phyloP scores from a whole-genome alignment of 2,329 filamentous ascomycete species.

The Aaosphaeria pasadenensis region DNA sequence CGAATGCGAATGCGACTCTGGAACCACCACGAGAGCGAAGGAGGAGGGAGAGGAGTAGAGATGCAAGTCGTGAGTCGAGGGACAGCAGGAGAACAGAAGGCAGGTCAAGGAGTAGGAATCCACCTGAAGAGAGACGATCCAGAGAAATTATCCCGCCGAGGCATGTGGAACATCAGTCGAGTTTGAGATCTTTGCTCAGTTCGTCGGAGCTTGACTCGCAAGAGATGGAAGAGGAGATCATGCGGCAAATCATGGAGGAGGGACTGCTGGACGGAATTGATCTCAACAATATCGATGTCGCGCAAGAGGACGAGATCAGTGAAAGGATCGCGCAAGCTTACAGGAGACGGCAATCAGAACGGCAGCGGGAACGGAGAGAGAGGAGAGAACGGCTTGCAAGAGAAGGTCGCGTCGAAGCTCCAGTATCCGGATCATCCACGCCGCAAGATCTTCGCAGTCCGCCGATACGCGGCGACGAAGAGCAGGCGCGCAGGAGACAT shows the following conservation, averaged over 20 bases:
- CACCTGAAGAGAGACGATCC: conserved; percentile 14
- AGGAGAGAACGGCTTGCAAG: conserved; percentile 31
- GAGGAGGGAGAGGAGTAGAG: conserved; percentile 37
- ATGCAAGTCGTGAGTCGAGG: conserved; percentile 32
- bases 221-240: conserved; percentile 83
- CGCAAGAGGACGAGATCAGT: conserved; percentile 84
- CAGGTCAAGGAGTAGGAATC: conserved; percentile 24
- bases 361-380: conserved; percentile 44
- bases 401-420: conserved; percentile 35
- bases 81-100: conserved; percentile 15
- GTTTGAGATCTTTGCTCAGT: conserved; percentile 79
- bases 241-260: conserved; percentile 84
- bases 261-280: conserved; percentile 86
- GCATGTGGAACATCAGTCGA: conserved; percentile 84
- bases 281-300: conserved; percentile 78
- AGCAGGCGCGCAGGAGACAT: conserved; percentile 27
- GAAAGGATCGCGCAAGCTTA: conserved; percentile 89
- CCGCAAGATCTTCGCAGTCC: conserved; percentile 25
- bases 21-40: conserved; percentile 30
- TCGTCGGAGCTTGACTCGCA: conserved; percentile 72
- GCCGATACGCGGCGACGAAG: conserved; percentile 25
- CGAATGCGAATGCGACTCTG: conserved; percentile 16
- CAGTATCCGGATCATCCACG: conserved; percentile 9
- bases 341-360: conserved; percentile 67
- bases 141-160: conserved; percentile 38